Evolutionary conservation across 1,284 basidiomycete species (phyloP).

Genomic region (Ustilago cynodontis): DNA sequence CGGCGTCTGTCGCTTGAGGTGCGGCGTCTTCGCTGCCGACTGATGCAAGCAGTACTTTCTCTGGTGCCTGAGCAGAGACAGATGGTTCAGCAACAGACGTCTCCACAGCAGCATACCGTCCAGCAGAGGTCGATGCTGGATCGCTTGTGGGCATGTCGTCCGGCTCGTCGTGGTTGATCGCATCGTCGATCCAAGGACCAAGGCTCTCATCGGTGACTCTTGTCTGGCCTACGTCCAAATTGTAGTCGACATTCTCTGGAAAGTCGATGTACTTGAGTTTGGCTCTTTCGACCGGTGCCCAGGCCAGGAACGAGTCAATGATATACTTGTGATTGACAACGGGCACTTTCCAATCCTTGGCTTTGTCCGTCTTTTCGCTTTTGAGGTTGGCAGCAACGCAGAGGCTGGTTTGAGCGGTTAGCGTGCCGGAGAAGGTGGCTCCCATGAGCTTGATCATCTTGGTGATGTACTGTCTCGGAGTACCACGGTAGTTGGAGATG

Average conservation of each 20-base stretch:
- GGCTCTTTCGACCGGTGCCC: conserved; percentile 35
- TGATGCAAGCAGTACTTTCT: not conserved
- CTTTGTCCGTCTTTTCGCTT: conserved; percentile 81
- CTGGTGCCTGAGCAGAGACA: not conserved
- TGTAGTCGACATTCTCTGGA: conserved; percentile 37
- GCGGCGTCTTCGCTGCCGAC: not conserved
- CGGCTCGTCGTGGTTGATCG: conserved; percentile 47
- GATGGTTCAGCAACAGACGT: not conserved
- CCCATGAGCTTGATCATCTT: conserved; percentile 82
- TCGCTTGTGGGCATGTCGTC: conserved; percentile 41
- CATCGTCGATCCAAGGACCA: conserved; percentile 48
- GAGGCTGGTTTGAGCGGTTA: conserved; percentile 78
- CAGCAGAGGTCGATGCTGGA: conserved; percentile 8
- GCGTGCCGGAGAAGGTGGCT: conserved; percentile 82
- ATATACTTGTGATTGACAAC: conserved; percentile 90
- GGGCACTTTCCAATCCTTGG: conserved; percentile 82
- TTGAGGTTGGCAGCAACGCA: conserved; percentile 84
- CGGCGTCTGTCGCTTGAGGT: not conserved
- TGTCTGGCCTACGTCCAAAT: conserved; percentile 28
- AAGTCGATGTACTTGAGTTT: conserved; percentile 53
- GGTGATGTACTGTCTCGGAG: conserved; percentile 85
- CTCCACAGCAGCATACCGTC: conserved; percentile 15
- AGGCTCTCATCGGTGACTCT: conserved; percentile 46
- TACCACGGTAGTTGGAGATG: conserved; percentile 87
- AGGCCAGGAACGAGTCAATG: conserved; percentile 80